Evolutionary conservation across 2,329 filamentous ascomycete species (phyloP).

Genomic region (Colletotrichum liriopes): DNA sequence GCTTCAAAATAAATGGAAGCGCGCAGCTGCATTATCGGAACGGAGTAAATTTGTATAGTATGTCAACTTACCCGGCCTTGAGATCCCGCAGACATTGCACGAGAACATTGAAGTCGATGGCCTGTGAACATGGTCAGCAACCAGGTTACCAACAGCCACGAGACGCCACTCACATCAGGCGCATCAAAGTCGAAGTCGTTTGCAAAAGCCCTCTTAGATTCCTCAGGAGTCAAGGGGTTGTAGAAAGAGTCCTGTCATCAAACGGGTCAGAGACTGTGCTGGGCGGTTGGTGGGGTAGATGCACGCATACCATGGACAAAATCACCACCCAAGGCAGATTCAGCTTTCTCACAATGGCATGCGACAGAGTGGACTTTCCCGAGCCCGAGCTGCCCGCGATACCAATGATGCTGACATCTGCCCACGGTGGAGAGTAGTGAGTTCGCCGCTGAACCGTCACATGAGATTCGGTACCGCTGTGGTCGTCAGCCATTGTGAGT

Average conservation of each 20-base stretch:
- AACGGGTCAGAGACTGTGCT: constrained; percentile 13
- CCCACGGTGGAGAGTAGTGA: constrained; percentile 96
- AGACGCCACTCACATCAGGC: constrained; percentile 69
- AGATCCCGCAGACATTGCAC: constrained; percentile 85
- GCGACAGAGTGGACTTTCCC: constrained; percentile 91
- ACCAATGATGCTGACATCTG: constrained; percentile 95
- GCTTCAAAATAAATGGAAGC: not conserved
- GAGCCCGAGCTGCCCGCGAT: constrained; percentile 96
- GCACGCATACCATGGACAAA: constrained; percentile 84
- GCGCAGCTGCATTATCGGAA: no score
- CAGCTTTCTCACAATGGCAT: constrained; percentile 90
- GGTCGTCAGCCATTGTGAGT: constrained; percentile 36
- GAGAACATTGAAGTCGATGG: constrained; percentile 93
- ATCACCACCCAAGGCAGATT: constrained; percentile 99
- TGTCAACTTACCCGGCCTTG: constrained; percentile 83
- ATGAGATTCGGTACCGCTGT: constrained; percentile 52
- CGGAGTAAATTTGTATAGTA: constrained; percentile 17
- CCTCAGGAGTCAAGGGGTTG: constrained; percentile 85
- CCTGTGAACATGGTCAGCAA: constrained; percentile 56
- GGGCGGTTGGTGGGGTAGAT: constrained; percentile 37
- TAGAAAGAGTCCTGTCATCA: constrained; percentile 90
- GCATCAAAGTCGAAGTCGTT: constrained; percentile 98
- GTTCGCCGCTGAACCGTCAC: constrained; percentile 71
- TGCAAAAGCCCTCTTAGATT: constrained; percentile 84
- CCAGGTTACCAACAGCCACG: not conserved